phyloP scores from a whole-genome alignment of 192 early-diverging fungal genomes.

The Dissophora globulifera region DNA sequence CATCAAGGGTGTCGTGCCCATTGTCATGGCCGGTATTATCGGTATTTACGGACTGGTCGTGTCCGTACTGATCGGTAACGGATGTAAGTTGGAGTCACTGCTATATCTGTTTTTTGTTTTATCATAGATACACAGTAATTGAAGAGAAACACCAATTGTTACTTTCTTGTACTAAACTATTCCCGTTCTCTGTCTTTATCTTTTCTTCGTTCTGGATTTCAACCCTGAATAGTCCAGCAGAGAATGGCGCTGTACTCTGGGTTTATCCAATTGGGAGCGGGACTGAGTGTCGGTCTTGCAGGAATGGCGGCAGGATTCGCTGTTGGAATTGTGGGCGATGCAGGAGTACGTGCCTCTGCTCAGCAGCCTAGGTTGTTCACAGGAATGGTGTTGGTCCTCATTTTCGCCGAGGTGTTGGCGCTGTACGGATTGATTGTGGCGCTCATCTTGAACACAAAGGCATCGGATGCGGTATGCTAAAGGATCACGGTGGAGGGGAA shows the following conservation, averaged over 20 bases:
- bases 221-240: constrained; percentile 57
- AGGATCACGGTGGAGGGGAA: too few species aligned
- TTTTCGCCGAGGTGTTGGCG: constrained; percentile 91
- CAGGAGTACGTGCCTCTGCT: constrained; percentile 84
- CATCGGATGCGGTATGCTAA: constrained; percentile 32
- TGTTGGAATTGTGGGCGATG: constrained; percentile 91
- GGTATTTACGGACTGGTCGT: constrained; percentile 99
- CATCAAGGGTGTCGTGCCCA: constrained; percentile 90
- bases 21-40: constrained; percentile 99
- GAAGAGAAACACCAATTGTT: too few species aligned
- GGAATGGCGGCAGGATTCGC: constrained; percentile 92
- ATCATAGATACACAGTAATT: too few species aligned
- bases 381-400: constrained; percentile 88
- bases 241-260: constrained; percentile 76
- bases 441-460: constrained; percentile 88
- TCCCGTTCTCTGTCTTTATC: too few species aligned
- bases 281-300: constrained; percentile 82
- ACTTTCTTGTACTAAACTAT: too few species aligned
- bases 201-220: too few species aligned
- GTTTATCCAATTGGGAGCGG: constrained; percentile 85
- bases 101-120: too few species aligned
- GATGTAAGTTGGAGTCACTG: too few species aligned
- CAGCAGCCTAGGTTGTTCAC: constrained; percentile 87
- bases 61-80: constrained; percentile 88
- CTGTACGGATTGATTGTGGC: constrained; percentile 89